A percentile compares a stretch with the other conserved stretches of the same genome.
These are phyloP conservation scores for Paecilomyces sp. DNA, from an alignment of 2,329 filamentous ascomycete genomes.

Conservation along the genomic window DNA sequence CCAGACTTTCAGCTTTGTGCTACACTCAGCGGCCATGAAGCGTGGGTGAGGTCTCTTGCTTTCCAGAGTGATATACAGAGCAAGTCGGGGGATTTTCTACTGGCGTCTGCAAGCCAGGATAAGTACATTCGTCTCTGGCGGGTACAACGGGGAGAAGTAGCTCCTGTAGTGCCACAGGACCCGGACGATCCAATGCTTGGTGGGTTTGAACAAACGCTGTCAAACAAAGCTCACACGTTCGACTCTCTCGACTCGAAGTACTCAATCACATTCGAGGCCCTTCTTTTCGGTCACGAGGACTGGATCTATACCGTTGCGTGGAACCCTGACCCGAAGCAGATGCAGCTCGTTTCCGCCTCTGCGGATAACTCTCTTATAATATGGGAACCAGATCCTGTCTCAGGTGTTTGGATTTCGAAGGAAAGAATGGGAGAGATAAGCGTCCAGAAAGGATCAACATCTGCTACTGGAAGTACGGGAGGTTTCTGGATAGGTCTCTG, in stretches of 20 bases:
- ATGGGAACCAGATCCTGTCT: conserved; percentile 77
- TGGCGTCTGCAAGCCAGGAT: conserved; percentile 93
- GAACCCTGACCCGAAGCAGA: conserved; percentile 50
- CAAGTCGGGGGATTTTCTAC: conserved; percentile 59
- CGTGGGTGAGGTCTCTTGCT: conserved; percentile 82
- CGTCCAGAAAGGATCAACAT: conserved; percentile 89
- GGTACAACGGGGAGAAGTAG: conserved; percentile 62
- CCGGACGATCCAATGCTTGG: conserved; percentile 30
- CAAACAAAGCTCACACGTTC: conserved; percentile 83
- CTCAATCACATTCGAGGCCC: conserved; percentile 84
- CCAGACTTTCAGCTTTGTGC: conserved; percentile 63
- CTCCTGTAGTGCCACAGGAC: conserved; percentile 44
- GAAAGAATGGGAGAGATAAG: conserved; percentile 89
- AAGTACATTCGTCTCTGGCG: conserved; percentile 96
- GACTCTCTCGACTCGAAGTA: conserved; percentile 56
- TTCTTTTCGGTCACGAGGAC: conserved; percentile 91
- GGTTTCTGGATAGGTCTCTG: conserved; percentile 96
- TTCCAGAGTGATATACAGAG: conserved; percentile 59
- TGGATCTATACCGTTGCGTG: conserved; percentile 92
- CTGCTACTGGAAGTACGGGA: conserved; percentile 89
- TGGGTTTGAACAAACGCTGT: conserved; percentile 59
- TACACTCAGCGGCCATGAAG: conserved; percentile 81
- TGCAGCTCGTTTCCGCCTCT: conserved; percentile 79
- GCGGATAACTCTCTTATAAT: conserved; percentile 92
- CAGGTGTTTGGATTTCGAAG: conserved; percentile 84